Conservation (phyloP, 2,329 filamentous ascomycete species). For the Zymoseptoria brevis region DNA sequence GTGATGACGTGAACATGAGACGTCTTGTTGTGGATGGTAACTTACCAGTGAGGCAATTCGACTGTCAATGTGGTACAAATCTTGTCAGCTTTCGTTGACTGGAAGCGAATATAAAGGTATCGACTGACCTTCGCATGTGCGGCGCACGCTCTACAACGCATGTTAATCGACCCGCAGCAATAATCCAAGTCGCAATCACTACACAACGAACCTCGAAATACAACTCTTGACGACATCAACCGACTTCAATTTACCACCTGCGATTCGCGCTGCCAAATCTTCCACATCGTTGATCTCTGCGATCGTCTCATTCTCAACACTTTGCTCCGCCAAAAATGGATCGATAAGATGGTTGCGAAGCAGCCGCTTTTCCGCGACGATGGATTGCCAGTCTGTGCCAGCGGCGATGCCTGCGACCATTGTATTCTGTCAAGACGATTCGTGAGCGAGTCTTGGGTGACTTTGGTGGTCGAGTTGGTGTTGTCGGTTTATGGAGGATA, state of each 20-base stretch:
- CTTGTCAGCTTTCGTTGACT: neutral
- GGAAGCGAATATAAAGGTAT: too few relatives aligned
- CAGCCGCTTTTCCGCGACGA: neutral
- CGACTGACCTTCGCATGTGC: slow-evolving; percentile 14
- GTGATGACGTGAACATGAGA: neutral
- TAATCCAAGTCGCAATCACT: neutral
- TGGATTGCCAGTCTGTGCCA: slow-evolving; percentile 1
- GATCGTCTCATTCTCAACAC: neutral
- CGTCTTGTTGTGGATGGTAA: neutral
- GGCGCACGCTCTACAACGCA: slow-evolving; percentile 5
- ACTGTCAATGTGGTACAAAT: slow-evolving; percentile 32
- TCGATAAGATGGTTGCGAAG: neutral
- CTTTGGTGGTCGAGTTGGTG: too few relatives aligned
- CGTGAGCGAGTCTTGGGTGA: too few relatives aligned
- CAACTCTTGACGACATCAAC: slow-evolving; percentile 8
- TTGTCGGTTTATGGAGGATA: too few relatives aligned
- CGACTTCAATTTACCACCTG: slow-evolving; percentile 6
- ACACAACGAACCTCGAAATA: slow-evolving; percentile 9
- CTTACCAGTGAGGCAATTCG: slow-evolving; percentile 50
- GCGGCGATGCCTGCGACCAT: neutral
- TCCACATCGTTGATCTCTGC: slow-evolving; percentile 4
- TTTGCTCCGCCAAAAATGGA: neutral
- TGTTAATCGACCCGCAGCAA: neutral
- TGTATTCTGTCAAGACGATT: neutral
- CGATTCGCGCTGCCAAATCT: slow-evolving; percentile 4